Base-by-base conservation (phyloP, 179 eudicot genomes). In the Spinacia oleracea region DNA sequence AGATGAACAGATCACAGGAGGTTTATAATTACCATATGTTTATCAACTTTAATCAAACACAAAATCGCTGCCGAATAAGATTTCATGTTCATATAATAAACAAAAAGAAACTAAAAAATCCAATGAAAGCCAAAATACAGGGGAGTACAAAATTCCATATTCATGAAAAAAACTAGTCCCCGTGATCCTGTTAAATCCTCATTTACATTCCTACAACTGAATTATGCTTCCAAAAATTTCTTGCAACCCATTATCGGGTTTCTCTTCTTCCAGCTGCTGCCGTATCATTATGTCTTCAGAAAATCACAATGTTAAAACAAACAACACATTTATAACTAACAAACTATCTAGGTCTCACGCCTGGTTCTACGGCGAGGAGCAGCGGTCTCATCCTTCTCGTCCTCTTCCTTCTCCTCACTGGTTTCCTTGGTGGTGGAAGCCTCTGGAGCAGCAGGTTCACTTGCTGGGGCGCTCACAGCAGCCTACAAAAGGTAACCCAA, bases 331-430 rank as follows among this genome's bases (percentile, higher is more conserved):
- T n/a, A 23, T 63, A 14, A 23, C 2, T 63, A 14, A 23, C 2
- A 14, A 38, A 46, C 45, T 43, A 12, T 68, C 83, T 83, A 88
- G 55, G 76, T 74, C 10, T 92, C 97, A 43, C 92, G 97, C 89
- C 97, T 91, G 73, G 86, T 80, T 85, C 97, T 89, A 77, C 91
- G 53, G 67, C 89, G 92, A 68, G 93, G 90, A 66, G 90, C 88
- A 58, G 90, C 88, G 5, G 84, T 79, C 38, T 81, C 87, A 38
- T 84, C 88, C 78, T 87, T 82, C 64, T 84, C 88, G 74, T 84
- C 82, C 65, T 87, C 92, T 73, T 87, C 89, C 80, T 89, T 89
- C 55, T 86, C 85, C 46, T 81, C 89, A 4, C 76, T 32, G 77
- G 75, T 82, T 68, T 72, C 91, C 63, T 80, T 80, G 45, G 79